phyloP scores from a whole-genome alignment of 176 grass and related monocot genomes.

The Canna indica region DNA sequence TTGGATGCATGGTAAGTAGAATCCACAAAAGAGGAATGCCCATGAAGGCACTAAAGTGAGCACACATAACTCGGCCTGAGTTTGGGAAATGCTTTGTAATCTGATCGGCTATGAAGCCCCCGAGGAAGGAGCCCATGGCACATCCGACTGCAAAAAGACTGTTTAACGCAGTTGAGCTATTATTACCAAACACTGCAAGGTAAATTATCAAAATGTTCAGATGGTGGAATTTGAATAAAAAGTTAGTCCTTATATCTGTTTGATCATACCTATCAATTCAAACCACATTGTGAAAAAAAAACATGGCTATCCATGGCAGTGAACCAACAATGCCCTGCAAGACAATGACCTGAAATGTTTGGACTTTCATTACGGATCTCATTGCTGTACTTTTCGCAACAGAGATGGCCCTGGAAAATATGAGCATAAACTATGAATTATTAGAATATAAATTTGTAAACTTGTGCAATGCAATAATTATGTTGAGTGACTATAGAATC shows the following conservation, averaged over 20 bases:
- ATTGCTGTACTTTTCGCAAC: conserved; percentile 48
- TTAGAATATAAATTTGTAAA: too few relatives aligned
- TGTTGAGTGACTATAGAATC: too few relatives aligned
- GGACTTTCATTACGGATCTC: conserved; percentile 73
- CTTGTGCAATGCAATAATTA: too few relatives aligned
- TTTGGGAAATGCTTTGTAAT: conserved; percentile 50
- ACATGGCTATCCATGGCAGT: conserved; percentile 69
- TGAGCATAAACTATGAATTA: too few relatives aligned
- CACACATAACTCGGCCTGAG: conserved; percentile 68
- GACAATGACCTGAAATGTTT: conserved; percentile 93
- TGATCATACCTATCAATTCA: conserved; percentile 68
- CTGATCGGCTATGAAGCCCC: conserved; percentile 61
- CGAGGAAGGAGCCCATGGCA: conserved; percentile 52
- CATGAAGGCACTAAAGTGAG: conserved; percentile 94
- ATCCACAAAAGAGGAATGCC: conserved; percentile 84
- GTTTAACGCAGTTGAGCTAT: conserved; percentile 61
- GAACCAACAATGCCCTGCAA: too few relatives aligned
- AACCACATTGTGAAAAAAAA: conserved; percentile 99
- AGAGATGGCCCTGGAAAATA: too few relatives aligned
- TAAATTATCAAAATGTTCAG: conserved; percentile 3
- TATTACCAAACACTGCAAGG: conserved; percentile 63
- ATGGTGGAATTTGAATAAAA: not conserved
- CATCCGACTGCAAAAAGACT: conserved; percentile 82
- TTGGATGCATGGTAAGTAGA: conserved; percentile 52
- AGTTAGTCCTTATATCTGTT: not conserved